Evolutionary conservation across 495 filamentous ascomycete genomes (phyloP), one percentile per base, ranked within the genome.

Genomic region (Daldinia loculata): DNA sequence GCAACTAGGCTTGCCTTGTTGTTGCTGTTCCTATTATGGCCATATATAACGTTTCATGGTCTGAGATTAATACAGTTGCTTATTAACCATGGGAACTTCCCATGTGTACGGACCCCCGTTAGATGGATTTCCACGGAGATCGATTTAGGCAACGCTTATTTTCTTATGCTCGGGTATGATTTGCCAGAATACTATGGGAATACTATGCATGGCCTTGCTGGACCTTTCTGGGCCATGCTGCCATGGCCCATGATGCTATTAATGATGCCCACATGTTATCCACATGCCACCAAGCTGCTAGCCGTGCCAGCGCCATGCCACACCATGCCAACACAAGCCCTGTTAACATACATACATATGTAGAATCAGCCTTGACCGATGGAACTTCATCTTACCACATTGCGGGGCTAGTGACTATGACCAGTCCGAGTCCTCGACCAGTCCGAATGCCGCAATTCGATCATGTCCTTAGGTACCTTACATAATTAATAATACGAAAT

Each of bases 371-470:
- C 57, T 66, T 69, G 36, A 50, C 41, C 32, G 32, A 58, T 65
- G 61, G 29, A 57, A 69, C 67, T 60, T 61, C 60, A 73, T 69
- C 70, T 73, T 38, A 73, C 65, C 70, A 66, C 51, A 72, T 66
- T 73, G 66, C 61, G 70, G 70, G 61, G 61, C 61, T 0, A 19
- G 6, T 19, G 12, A 17, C 51, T 50, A 56, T 30, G 32, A n/a
- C 52, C 30, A 36, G 34, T 36, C 34, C 34, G 34, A 36, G 3
- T 36, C 4, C 12, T 14, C 6, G 19, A 14, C 17, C 11, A 9
- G 7, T 62, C 27, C 19, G 41, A 27, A 36, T 36, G 59, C 50
- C n/a, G 53, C 36, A 30, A 56, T 58, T 52, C 64, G 39, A 51
- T 51, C 6, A 63, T 51, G 7, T 60, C 38, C 56, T 60, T 41